Evolutionary conservation across 2,329 filamentous ascomycete species (phyloP), one percentile per base, ranked within the genome.

Genomic region (Pyrenophora tritici-repentis): DNA sequence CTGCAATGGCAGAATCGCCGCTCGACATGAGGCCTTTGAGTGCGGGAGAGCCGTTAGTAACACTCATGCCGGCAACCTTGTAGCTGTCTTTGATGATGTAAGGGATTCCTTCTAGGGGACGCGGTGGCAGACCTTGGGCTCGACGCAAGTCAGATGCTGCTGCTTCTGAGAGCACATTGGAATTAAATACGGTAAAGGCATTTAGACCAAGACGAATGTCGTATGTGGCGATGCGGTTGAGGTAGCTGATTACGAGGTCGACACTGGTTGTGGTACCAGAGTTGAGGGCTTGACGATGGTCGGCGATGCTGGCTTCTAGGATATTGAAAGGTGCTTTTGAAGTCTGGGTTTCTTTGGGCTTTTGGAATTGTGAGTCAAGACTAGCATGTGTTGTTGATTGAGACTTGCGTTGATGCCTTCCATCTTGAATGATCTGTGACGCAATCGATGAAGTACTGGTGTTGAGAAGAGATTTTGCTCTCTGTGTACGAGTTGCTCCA

Each of bases 41-140:
- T 0, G 83, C 83, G 2, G 80, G 80, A 0, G 82, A 84, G 1
- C 82, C 83, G 42, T 76, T 71, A 0, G 81, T 81, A 2, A 80
- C 78, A 0, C 77, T 82, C 74, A 84, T 77, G 1, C 79, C 79
- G 18, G 75, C 73, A 22, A 81, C 77, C 55, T 79, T 82, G 71
- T 80, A 84, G 58, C 76, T 80, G 59, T 86, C 83, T 62, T 86
- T 85, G 58, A 83, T 72, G 0, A 81, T 82, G 51, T 76, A 84
- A 0, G 82, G 81, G 6, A 86, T 83, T 1, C 83, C 81, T 56
- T 86, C 81, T 0, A 85, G 70, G 0, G 71, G 72, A 2, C 77
- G 67, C 3, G 56, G 52, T 9, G 70, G 43, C 5, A 70, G 50
- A 2, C 75, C 76, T 8, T 68, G 61, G 13, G 73, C 73, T 34